A percentile compares a stretch with the other conserved stretches of the same genome.
Evolutionary conservation across 2,329 filamentous ascomycete species (phyloP).

Genomic region (Botrytis porri): DNA sequence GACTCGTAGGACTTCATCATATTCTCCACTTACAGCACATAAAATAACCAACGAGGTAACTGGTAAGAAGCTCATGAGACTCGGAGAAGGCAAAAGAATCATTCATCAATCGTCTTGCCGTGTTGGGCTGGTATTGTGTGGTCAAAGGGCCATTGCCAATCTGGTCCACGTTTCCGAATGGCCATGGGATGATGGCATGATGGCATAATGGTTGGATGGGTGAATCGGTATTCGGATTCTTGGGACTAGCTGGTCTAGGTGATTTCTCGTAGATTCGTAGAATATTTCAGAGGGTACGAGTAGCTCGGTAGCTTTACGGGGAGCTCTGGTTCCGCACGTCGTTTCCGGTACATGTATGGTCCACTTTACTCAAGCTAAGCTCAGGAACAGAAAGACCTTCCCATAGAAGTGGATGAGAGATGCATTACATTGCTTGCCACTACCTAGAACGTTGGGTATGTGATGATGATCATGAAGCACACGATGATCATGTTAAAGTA

Average conservation of each 20-base stretch:
- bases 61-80: conserved; percentile 1
- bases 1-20: background rate
- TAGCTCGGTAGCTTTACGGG: background rate
- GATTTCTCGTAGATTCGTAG: background rate
- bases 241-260: background rate
- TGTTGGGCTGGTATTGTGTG: background rate
- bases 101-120: background rate
- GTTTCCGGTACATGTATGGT: background rate
- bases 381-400: background rate
- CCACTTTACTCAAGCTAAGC: background rate
- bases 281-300: background rate
- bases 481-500: background rate
- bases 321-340: conserved; percentile 1
- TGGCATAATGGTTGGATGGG: background rate
- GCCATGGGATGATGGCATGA: background rate
- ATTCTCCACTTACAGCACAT: background rate
- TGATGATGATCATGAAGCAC: background rate
- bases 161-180: conserved; percentile 1
- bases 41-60: background rate
- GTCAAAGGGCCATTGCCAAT: background rate
- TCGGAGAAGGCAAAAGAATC: background rate
- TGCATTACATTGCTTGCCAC: background rate
- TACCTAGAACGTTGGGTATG: background rate
- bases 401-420: background rate
- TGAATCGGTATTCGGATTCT: conserved; percentile 11